Evolutionary conservation across 257 asterid genomes (phyloP), one percentile per base, ranked within the genome.

Genomic region (Ocimum tenuiflorum): DNA sequence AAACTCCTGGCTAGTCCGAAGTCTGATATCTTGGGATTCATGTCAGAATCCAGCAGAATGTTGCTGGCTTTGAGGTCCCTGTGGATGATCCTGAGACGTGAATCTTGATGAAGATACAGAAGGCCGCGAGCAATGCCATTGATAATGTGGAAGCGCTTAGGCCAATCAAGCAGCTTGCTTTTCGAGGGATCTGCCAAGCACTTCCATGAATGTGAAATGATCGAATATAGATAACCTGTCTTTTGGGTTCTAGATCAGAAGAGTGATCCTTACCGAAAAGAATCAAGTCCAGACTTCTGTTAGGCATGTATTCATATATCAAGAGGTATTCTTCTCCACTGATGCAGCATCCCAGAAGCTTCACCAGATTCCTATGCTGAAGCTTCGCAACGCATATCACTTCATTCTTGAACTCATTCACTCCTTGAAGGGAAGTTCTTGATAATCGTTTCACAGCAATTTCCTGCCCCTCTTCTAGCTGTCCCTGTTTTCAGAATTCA

Each of bases 301-400:
- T 63, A 35, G 58, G 58, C 69, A 63, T 47, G 13, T 63, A 63
- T 18, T 63, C 70, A 50, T 65, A 65, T 6, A 65, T 51, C 61
- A 65, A 36, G 3, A 65, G 27, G 42, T 65, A 65, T 13, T 65
- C 70, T 51, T 65, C 61, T 36, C 70, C 70, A 35, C 59, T 10
- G 8, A 65, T 65, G 70, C 70, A 65, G 61, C 70, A 65, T 23
- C 70, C 70, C 6, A 50, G 70, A 65, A 65, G 70, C 63, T 66
- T 66, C 63, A 52, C 71, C 38, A 66, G 62, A 52, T 66, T 66
- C 27, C 71, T 7, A 17, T 66, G 71, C 54, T 66, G 63, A n/a
- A 66, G 63, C 60, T 66, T 66, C 0, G 63, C 20, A 0, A 66
- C n/a, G 15, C 71, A 66, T 29, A 23, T 66, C 0, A 65, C 70